phyloP scores from a whole-genome alignment of 2,329 filamentous ascomycete genomes.

The Apiospora kogelbergensis region DNA sequence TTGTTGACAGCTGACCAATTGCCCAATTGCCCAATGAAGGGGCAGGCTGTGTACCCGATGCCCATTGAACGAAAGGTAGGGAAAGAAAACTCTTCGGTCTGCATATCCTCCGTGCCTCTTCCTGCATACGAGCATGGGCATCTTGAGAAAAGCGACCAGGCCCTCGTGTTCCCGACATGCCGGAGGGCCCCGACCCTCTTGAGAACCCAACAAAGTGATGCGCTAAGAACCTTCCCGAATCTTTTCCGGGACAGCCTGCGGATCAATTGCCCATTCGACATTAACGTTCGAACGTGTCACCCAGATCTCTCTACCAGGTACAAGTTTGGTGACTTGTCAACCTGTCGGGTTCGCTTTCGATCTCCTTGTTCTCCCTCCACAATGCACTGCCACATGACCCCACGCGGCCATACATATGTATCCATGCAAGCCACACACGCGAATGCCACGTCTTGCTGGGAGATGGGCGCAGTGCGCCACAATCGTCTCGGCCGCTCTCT shows the following conservation, averaged over 20 bases:
- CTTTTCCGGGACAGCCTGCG: background rate
- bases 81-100: background rate
- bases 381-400: background rate
- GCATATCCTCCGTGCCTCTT: background rate
- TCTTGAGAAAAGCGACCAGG: background rate
- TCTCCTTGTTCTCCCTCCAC: background rate
- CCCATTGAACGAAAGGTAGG: background rate
- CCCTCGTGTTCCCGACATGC: background rate
- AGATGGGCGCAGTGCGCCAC: background rate
- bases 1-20: constrained; percentile 4
- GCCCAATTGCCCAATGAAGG: background rate
- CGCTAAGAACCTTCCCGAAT: background rate
- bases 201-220: background rate
- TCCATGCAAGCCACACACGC: background rate
- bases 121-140: background rate
- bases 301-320: background rate
- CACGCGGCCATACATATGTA: background rate
- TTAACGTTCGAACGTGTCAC: background rate
- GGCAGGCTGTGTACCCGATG: background rate
- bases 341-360: background rate
- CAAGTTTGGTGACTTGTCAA: background rate
- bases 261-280: background rate
- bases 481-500: background rate
- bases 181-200: background rate
- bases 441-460: background rate